Conservation (phyloP, 352 stramenopile genomes). For the Pythium utonaiense region DNA sequence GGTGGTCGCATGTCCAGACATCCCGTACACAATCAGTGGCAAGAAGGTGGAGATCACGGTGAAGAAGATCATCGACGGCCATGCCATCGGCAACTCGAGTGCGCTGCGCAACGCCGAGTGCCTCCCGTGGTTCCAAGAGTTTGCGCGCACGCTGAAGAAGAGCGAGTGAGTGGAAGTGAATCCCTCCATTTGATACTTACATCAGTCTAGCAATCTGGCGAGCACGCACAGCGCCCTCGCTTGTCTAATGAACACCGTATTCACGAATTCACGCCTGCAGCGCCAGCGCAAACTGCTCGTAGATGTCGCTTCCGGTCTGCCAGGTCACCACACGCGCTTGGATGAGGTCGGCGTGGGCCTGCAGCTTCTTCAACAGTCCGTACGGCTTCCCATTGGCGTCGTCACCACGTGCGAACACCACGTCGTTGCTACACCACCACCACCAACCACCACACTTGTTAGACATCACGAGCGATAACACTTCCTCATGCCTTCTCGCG, state of each 20-base stretch:
- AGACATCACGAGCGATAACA: conserved; percentile 1
- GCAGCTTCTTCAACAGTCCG: conserved; percentile 53
- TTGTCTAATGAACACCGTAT: not conserved
- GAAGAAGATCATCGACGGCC: conserved; percentile 73
- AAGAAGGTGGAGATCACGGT: conserved; percentile 83
- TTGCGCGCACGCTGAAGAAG: conserved; percentile 30
- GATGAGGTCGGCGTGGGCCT: conserved; percentile 29
- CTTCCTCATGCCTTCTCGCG: not conserved
- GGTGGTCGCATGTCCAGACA: conserved; percentile 62
- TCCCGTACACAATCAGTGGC: conserved; percentile 74
- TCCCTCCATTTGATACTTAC: no score
- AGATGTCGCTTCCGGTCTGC: conserved; percentile 63
- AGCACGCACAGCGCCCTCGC: not conserved
- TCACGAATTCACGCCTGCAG: not conserved
- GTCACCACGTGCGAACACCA: conserved; percentile 59
- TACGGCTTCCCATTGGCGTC: conserved; percentile 45
- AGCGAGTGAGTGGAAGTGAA: not conserved
- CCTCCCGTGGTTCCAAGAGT: conserved; percentile 52
- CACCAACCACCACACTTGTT: not conserved
- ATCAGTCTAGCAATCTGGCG: not conserved
- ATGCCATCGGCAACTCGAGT: conserved; percentile 53
- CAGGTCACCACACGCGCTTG: conserved; percentile 49
- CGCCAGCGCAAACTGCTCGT: conserved; percentile 35
- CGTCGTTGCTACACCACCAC: conserved; percentile 39
- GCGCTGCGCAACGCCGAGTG: conserved; percentile 68